phyloP scores from a whole-genome alignment of 78 protist species.

The Emiliania huxleyi region DNA sequence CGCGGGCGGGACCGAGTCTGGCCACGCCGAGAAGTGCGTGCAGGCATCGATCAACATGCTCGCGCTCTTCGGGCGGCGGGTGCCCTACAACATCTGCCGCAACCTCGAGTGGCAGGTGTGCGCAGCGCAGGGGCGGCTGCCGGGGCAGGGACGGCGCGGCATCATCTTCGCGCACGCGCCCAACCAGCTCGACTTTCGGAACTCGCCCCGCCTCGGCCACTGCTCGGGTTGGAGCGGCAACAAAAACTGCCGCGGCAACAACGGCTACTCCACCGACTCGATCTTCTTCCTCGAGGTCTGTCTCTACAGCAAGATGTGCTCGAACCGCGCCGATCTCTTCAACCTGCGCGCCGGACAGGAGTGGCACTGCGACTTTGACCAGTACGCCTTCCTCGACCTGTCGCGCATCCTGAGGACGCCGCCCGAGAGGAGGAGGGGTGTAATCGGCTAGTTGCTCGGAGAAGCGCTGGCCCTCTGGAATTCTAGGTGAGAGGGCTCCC shows the following conservation, averaged over 20 bases:
- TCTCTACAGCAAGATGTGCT: not conserved
- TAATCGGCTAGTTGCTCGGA: too few species aligned
- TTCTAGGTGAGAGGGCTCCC: too few species aligned
- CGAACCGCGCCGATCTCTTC: not conserved
- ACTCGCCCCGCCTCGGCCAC: not conserved
- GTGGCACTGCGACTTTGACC: not conserved
- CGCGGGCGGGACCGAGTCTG: not conserved
- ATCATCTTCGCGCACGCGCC: not conserved
- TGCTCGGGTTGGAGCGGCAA: not conserved
- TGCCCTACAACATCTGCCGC: not conserved
- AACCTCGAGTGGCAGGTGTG: not conserved
- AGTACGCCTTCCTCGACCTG: not conserved
- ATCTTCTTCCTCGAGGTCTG: not conserved
- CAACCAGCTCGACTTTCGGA: not conserved
- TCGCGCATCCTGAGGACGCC: not conserved
- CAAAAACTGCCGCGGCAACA: not conserved
- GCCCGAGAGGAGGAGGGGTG: too few species aligned
- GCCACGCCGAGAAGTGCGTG: not conserved
- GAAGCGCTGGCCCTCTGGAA: too few species aligned
- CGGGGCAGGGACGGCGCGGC: not conserved
- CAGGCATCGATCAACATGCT: not conserved
- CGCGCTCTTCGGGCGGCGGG: not conserved
- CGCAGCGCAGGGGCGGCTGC: not conserved
- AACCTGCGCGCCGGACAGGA: not conserved
- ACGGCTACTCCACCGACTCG: not conserved